These are phyloP conservation scores for Taphrina flavorubra DNA, from an alignment of 1,139 yeast species.

Conservation along the genomic window DNA sequence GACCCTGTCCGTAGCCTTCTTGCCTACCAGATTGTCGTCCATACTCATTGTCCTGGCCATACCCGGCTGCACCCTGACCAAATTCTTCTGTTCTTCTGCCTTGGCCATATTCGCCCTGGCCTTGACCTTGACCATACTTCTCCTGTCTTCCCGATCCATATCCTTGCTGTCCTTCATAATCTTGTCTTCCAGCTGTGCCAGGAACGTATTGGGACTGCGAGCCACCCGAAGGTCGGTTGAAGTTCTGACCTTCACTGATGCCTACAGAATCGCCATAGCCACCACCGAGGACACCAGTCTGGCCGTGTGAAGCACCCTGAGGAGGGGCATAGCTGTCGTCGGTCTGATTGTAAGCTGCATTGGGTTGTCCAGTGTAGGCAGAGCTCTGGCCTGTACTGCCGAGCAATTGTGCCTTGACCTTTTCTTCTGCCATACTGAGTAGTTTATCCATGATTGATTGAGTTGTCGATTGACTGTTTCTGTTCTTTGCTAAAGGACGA, in stretches of 20 bases:
- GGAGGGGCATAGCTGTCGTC: conserved; percentile 21
- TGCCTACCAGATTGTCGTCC: conserved; percentile 13
- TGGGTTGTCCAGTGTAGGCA: conserved; percentile 18
- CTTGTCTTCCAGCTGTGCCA: conserved; percentile 9
- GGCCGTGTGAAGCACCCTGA: conserved; percentile 8
- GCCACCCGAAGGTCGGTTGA: conserved; percentile 21
- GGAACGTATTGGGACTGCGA: conserved; percentile 6
- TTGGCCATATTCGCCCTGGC: neutral
- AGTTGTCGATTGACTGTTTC: neutral
- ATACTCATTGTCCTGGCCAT: conserved; percentile 13
- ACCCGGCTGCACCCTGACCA: conserved; percentile 11
- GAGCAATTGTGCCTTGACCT: conserved; percentile 14
- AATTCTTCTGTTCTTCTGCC: conserved; percentile 1
- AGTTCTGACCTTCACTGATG: conserved; percentile 32
- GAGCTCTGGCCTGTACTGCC: conserved; percentile 16
- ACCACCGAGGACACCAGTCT: conserved; percentile 15
- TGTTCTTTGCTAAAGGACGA: too few relatives aligned
- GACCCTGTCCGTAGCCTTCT: conserved; percentile 5
- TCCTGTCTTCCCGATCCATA: conserved; percentile 4
- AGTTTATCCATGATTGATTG: conserved; percentile 21
- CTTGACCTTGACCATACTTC: neutral
- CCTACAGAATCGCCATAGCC: conserved; percentile 24
- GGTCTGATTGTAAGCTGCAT: conserved; percentile 22
- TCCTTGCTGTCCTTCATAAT: conserved; percentile 11
- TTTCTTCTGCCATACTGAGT: conserved; percentile 15